These are phyloP conservation scores for Pythium rishiriense DNA, from an alignment of 352 stramenopile genomes.

Conservation along the genomic window DNA sequence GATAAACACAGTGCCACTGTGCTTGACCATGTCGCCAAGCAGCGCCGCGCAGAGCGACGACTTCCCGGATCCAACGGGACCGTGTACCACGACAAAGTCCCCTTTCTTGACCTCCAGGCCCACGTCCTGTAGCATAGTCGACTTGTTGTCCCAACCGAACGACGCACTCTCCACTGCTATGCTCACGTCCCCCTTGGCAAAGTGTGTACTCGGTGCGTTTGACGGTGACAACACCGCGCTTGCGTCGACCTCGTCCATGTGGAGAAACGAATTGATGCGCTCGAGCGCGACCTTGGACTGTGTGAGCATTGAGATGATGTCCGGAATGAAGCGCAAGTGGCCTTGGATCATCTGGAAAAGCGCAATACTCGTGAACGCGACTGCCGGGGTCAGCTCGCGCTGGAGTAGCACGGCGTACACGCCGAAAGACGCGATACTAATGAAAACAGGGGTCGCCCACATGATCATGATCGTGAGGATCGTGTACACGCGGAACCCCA, in stretches of 20 bases:
- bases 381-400: constrained; percentile 80
- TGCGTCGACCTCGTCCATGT: constrained; percentile 37
- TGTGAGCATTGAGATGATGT: constrained; percentile 63
- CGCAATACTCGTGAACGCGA: constrained; percentile 58
- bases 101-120: constrained; percentile 59
- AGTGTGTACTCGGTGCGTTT: background rate
- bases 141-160: background rate
- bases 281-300: constrained; percentile 78
- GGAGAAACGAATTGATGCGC: constrained; percentile 31
- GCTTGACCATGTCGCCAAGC: constrained; percentile 37
- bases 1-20: background rate
- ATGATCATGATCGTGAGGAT: constrained; percentile 20
- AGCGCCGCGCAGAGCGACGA: constrained; percentile 88
- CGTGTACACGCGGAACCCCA: constrained; percentile 31
- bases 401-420: constrained; percentile 47
- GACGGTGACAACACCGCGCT: constrained; percentile 10
- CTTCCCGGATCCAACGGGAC: constrained; percentile 89
- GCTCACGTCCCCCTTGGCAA: background rate
- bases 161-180: background rate
- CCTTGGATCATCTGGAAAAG: constrained; percentile 74
- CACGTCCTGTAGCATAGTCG: constrained; percentile 42
- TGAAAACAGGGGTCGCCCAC: constrained; percentile 47
- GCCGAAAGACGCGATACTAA: constrained; percentile 46
- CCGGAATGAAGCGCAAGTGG: constrained; percentile 41
- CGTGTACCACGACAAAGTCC: constrained; percentile 85